Conservation (phyloP, 2,329 filamentous ascomycete genomes). For the Endothia cerciana region DNA sequence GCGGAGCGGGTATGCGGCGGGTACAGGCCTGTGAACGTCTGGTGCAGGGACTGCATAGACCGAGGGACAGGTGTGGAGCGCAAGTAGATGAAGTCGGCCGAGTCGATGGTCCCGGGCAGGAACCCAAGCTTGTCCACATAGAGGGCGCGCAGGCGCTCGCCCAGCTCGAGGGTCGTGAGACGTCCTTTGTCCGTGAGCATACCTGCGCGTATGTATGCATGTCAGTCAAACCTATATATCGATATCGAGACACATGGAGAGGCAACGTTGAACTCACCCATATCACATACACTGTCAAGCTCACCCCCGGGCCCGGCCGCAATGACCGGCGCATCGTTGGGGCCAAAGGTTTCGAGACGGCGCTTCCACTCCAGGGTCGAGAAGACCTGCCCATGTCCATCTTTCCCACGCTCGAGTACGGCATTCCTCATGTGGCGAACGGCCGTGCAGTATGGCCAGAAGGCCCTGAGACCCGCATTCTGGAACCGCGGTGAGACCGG, state of each 20-base stretch:
- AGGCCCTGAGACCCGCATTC: conserved; percentile 68
- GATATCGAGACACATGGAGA: not conserved
- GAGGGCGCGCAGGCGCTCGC: conserved; percentile 67
- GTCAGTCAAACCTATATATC: not conserved
- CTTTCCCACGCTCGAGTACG: conserved; percentile 48
- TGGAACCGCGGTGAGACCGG: conserved; percentile 88
- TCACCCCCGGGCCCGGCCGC: conserved; percentile 70
- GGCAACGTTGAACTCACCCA: conserved; percentile 39
- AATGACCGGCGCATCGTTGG: conserved; percentile 69
- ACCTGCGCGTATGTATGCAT: conserved; percentile 38
- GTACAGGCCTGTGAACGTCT: conserved; percentile 76
- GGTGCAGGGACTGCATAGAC: conserved; percentile 77
- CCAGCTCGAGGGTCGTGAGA: conserved; percentile 71
- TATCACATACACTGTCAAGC: conserved; percentile 80
- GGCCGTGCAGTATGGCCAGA: conserved; percentile 90
- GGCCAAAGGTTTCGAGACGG: conserved; percentile 80
- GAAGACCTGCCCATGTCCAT: conserved; percentile 42
- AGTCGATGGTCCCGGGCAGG: conserved; percentile 61
- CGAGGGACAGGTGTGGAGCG: conserved; percentile 75
- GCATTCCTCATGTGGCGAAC: conserved; percentile 68
- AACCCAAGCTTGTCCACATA: conserved; percentile 78
- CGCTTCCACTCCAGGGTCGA: conserved; percentile 65
- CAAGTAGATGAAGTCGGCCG: conserved; percentile 68
- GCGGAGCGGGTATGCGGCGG: conserved; percentile 52
- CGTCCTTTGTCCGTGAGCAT: conserved; percentile 78